Evolutionary conservation across 2,329 filamentous ascomycete species (phyloP).

Genomic region (Escovopsis sp.): DNA sequence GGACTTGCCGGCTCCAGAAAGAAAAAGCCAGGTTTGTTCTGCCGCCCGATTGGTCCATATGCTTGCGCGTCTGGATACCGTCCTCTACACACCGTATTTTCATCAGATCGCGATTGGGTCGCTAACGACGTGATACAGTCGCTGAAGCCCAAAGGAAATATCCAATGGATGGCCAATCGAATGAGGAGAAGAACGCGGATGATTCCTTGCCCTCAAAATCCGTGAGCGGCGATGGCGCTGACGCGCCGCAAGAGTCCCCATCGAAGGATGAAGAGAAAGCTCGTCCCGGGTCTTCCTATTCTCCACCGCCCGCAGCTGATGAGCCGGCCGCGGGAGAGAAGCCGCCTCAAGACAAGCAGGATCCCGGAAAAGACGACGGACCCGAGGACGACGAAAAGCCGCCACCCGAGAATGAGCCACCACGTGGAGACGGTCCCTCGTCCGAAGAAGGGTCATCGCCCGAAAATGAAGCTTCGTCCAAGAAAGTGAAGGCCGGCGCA

Average conservation of each 20-base stretch:
- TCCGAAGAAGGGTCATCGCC: not conserved
- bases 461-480: constrained; percentile 23
- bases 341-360: not conserved
- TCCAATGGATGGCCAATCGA: constrained; percentile 12
- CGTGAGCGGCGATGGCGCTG: constrained; percentile 37
- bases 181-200: constrained; percentile 17
- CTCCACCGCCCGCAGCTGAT: constrained; percentile 22
- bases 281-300: constrained; percentile 20
- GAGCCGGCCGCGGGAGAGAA: constrained; percentile 8
- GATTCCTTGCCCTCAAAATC: constrained; percentile 32
- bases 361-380: constrained; percentile 12
- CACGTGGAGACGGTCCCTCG: constrained; percentile 18
- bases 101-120: constrained; percentile 26
- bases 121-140: constrained; percentile 34
- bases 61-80: too few species aligned
- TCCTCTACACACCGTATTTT: not conserved
- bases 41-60: constrained; percentile 13
- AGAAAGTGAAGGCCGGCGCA: constrained; percentile 25
- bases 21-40: constrained; percentile 23
- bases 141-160: constrained; percentile 27
- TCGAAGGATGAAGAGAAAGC: constrained; percentile 24
- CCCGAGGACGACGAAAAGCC: not conserved
- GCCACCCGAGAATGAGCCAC: not conserved
- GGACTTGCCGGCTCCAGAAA: constrained; percentile 31
- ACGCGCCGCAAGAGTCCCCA: constrained; percentile 43